These are phyloP conservation scores for Cyclotella kingstonii DNA, from an alignment of 108 stramenopile species.

Conservation along the genomic window DNA sequence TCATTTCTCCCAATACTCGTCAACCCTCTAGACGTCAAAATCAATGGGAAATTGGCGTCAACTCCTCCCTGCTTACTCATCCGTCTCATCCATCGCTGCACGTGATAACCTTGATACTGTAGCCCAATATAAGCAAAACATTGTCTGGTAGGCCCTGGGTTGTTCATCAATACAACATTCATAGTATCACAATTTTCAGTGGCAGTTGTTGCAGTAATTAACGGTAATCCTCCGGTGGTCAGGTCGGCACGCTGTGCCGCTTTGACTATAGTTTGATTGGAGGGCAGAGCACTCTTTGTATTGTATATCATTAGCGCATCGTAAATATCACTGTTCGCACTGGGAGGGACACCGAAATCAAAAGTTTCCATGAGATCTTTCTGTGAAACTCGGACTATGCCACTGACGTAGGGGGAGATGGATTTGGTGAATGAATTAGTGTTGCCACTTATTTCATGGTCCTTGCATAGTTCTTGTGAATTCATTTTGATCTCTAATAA, in stretches of 20 bases:
- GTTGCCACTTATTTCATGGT: not conserved
- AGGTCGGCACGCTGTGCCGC: conserved; percentile 10
- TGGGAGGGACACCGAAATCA: conserved; percentile 39
- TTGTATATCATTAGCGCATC: conserved; percentile 47
- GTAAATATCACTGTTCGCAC: conserved; percentile 10
- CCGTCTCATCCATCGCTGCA: conserved; percentile 43
- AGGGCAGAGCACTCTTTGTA: conserved; percentile 18
- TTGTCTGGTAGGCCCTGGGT: conserved; percentile 20
- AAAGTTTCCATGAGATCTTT: conserved; percentile 19
- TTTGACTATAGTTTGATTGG: conserved; percentile 7
- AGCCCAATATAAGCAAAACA: conserved; percentile 33
- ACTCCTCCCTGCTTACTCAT: conserved; percentile 5
- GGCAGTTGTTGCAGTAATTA: conserved; percentile 25
- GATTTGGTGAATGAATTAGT: conserved; percentile 15
- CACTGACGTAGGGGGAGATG: conserved; percentile 18
- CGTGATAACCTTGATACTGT: conserved; percentile 43
- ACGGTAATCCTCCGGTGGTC: conserved; percentile 10
- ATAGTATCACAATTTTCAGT: conserved; percentile 46
- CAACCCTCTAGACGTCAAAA: conserved; percentile 26
- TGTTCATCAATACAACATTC: conserved; percentile 42
- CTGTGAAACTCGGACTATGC: conserved; percentile 28
- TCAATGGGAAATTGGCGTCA: conserved; percentile 24
- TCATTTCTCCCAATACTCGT: conserved; percentile 28
- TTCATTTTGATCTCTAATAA: not conserved
- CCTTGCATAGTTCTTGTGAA: conserved; percentile 7